A percentile compares a stretch with the other conserved stretches of the same genome.
These are phyloP conservation scores for Thalassiosira exigua DNA, from an alignment of 352 stramenopile genomes.

Conservation along the genomic window DNA sequence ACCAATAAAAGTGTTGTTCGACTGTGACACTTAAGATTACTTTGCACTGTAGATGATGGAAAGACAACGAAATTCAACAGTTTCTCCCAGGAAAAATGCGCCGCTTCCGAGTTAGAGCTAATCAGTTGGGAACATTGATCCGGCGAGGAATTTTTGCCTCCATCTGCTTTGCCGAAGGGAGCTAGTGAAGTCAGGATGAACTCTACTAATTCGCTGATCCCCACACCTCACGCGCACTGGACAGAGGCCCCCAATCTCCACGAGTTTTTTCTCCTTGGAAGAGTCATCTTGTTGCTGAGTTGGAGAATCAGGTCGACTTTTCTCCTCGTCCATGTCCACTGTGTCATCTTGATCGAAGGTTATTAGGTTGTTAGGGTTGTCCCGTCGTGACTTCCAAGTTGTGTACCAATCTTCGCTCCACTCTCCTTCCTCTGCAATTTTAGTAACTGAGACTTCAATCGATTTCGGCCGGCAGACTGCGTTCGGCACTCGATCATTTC, in stretches of 20 bases:
- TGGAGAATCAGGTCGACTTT: constrained; percentile 4
- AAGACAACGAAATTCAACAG: too few species aligned
- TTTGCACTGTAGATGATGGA: too few species aligned
- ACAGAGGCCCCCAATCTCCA: constrained; percentile 53
- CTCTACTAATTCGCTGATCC: constrained; percentile 67
- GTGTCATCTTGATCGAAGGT: constrained; percentile 38
- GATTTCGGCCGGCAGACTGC: constrained; percentile 71
- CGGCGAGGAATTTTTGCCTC: constrained; percentile 78
- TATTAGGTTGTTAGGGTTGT: constrained; percentile 62
- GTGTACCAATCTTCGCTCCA: constrained; percentile 81
- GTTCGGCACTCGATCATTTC: constrained; percentile 66
- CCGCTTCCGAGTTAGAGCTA: too few species aligned
- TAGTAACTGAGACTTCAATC: constrained; percentile 71
- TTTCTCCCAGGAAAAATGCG: too few species aligned
- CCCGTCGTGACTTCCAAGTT: constrained; percentile 63
- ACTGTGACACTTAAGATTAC: too few species aligned
- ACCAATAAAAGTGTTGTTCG: too few species aligned
- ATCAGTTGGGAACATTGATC: constrained; percentile 4
- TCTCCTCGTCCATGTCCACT: not conserved
- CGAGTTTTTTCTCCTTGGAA: constrained; percentile 34
- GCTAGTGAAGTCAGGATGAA: constrained; percentile 73
- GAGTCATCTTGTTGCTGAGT: too few species aligned
- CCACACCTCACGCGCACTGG: constrained; percentile 62
- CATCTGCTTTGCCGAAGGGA: constrained; percentile 74
- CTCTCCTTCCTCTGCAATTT: constrained; percentile 64